Evolutionary conservation across 495 filamentous ascomycete species (phyloP), one percentile per base, ranked within the genome.

Genomic region (Xylaria curta): DNA sequence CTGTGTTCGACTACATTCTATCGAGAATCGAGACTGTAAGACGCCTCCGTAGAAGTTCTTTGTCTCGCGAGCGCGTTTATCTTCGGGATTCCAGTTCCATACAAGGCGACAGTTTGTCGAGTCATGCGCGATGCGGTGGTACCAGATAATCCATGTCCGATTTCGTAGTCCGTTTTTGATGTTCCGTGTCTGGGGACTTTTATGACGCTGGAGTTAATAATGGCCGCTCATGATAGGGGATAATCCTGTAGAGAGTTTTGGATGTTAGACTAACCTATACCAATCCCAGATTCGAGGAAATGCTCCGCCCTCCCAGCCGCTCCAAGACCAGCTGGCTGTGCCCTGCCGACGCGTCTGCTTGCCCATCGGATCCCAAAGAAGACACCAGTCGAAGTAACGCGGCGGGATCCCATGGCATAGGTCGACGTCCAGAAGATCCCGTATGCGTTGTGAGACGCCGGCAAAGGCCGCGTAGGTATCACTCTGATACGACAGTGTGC

Each of bases 321-420:
- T 42, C 74, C 74, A 76, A 8, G 72, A 76, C 74, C 74, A 76
- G 38, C 74, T 76, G 1, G 74, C 64, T 1, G 68, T 66, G 19
- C 65, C 47, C 4, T 26, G 64, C 40, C 72, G 72, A 26, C 63
- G 58, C 17, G 31, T 40, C 24, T 62, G 58, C 19, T 33, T 19
- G 13, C 31, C 33, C 10, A 74, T 15, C n/a, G 74, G 72, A 15
- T 68, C n/a, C 74, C 74, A 76, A 17, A 76, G 72, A 10, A 76
- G 72, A 40, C 73, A 74, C 72, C 72, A 76, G 74, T 76, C 72
- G 47, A 76, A 76, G 53, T 68, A 76, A 33, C 19, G 38, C 10
- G 68, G 68, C 17, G 74, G 72, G 0, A 76, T 24, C 12, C 74
- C 72, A 28, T 74, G 74, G 64, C 72, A 76, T 2, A 76, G 17